Base-by-base conservation (phyloP, 2,329 filamentous ascomycete species). In the Colletotrichum sp. region DNA sequence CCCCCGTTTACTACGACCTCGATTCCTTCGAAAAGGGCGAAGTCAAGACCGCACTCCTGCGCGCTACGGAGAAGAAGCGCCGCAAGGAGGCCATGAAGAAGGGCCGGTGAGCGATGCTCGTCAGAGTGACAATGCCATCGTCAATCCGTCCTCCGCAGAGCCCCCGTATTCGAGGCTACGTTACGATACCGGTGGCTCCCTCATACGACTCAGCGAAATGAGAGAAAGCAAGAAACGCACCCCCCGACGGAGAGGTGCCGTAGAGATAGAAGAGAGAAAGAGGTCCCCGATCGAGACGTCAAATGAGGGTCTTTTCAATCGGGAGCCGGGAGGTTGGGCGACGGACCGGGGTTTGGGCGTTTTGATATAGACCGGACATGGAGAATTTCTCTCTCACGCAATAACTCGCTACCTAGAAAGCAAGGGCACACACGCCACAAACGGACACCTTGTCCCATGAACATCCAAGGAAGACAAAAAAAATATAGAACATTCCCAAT, bases 1-100 rank as follows among this genome's bases (percentile, higher is more conserved):
- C 97, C 6, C 96, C 96, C 4, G 92, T 90, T 21, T 99, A 99
- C 86, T 99, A 98, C 85, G 95, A 99, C 81, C 85, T 98, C 13
- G 90, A 93, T 2, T 90, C 90, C 0, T 98, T 99, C 85, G 92
- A 91, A 67, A 95, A 98, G 84, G 95, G 96, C 69, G 96, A 98
- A 76, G 93, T 98, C 79, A 96, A 94, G 86, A 92, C 91, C 48
- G 91, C 92, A 5, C 85, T 94, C 36, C 86, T 88, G 77, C 85
- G 90, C 26, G 88, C 92, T 1, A 84, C 87, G 2, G 91, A 93
- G 78, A 93, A 90, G 87, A 88, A 92, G 81, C 88, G 88, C 78
- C 87, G 92, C 74, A 91, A 90, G 80, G 87, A 90, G 80, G 90
- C 90, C 26, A 89, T 90, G 86, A 91, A 85, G 88, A 84, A 85